Percentiles rank a stretch among this genome's conserved stretches.
Conservation (phyloP, 2,329 filamentous ascomycete species). For the Onygena corvina region DNA sequence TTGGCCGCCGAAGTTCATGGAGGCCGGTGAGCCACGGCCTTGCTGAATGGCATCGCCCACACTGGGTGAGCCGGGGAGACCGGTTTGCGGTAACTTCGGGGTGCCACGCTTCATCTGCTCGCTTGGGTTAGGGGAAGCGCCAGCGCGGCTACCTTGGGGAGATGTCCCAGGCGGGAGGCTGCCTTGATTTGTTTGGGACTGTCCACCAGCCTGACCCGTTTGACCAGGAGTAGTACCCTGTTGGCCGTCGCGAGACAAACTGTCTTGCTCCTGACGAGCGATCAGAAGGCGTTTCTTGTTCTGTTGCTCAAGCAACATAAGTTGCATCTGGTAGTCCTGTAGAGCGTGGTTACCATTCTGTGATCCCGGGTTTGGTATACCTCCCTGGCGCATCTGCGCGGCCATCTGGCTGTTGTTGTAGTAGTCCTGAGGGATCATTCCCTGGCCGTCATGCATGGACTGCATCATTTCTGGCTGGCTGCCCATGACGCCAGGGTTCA, state of each 20-base stretch:
- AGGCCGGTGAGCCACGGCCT: constrained; percentile 48
- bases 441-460: constrained; percentile 52
- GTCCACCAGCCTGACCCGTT: constrained; percentile 21
- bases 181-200: constrained; percentile 18
- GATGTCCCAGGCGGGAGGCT: constrained; percentile 44
- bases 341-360: constrained; percentile 47
- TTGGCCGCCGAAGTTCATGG: constrained; percentile 42
- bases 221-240: constrained; percentile 28
- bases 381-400: constrained; percentile 14
- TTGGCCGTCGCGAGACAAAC: constrained; percentile 42
- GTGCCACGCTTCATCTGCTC: constrained; percentile 53
- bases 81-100: constrained; percentile 47
- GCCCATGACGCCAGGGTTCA: constrained; percentile 52
- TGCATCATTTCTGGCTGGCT: constrained; percentile 73
- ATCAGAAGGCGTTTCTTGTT: constrained; percentile 56
- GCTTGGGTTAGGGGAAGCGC: constrained; percentile 48
- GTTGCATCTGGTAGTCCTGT: constrained; percentile 59
- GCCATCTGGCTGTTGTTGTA: constrained; percentile 47
- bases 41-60: constrained; percentile 45
- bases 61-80: constrained; percentile 46
- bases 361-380: constrained; percentile 22
- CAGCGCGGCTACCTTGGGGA: constrained; percentile 44
- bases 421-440: constrained; percentile 40
- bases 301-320: constrained; percentile 57
- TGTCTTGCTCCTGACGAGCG: constrained; percentile 56